These are phyloP conservation scores for Asparagopsis taxiformis DNA, from an alignment of 31 red algal species.

Conservation along the genomic window DNA sequence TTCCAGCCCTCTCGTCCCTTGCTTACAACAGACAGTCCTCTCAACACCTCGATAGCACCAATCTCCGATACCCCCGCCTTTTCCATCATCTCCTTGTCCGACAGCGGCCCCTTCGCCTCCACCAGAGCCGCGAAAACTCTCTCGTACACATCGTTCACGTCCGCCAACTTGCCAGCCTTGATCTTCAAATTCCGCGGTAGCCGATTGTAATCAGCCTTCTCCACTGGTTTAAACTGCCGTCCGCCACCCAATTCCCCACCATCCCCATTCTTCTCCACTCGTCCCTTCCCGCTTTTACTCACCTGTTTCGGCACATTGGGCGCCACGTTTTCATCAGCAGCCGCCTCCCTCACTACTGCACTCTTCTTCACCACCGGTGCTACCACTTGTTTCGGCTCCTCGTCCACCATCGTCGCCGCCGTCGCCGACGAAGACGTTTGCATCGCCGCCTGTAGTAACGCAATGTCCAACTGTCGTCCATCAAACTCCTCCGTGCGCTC, in stretches of 20 bases:
- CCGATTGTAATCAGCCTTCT: constrained; percentile 32
- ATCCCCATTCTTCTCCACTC: constrained; percentile 1
- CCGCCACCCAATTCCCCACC: neutral
- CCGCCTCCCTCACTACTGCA: too few relatives aligned
- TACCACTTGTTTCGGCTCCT: too few relatives aligned
- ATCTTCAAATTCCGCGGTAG: constrained; percentile 45
- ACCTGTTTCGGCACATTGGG: neutral
- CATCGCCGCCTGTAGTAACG: constrained; percentile 2
- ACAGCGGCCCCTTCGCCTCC: constrained; percentile 9
- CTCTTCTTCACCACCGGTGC: too few relatives aligned
- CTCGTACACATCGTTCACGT: constrained; percentile 35
- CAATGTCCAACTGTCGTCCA: neutral
- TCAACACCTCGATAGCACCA: constrained; percentile 23
- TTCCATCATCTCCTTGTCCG: constrained; percentile 14
- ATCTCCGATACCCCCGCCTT: constrained; percentile 10
- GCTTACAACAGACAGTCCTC: constrained; percentile 22
- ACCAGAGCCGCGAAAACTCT: constrained; percentile 22
- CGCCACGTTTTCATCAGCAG: neutral
- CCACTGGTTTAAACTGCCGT: constrained; percentile 16
- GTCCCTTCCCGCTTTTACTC: neutral
- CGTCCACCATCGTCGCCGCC: too few relatives aligned
- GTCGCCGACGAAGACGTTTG: too few relatives aligned
- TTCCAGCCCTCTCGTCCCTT: constrained; percentile 27
- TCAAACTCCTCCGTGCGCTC: neutral
- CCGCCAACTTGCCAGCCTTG: constrained; percentile 27